Conservation (phyloP, 371 early-diverging fungal species). For the Apophysomyces variabilis region DNA sequence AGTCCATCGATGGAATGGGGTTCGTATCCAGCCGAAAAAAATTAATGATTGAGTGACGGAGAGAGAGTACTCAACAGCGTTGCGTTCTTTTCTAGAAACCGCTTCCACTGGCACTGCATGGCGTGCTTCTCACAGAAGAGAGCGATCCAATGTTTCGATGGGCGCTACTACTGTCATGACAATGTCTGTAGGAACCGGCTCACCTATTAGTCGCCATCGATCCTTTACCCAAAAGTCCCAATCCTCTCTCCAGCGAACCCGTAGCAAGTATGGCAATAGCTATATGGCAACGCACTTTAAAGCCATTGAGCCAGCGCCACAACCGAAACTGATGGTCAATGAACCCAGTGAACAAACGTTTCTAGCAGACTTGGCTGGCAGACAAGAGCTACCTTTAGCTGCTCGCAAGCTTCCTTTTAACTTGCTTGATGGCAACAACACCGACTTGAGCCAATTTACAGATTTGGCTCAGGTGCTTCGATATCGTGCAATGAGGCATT, state of each 20-base stretch:
- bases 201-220: neutral
- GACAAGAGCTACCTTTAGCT: slow-evolving; percentile 39
- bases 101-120: slow-evolving; percentile 13
- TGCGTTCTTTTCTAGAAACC: slow-evolving; percentile 14
- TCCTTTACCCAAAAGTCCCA: slow-evolving; percentile 13
- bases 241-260: slow-evolving; percentile 17
- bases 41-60: too few relatives aligned
- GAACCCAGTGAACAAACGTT: slow-evolving; percentile 8
- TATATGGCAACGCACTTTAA: slow-evolving; percentile 35
- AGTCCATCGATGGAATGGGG: slow-evolving; percentile 1
- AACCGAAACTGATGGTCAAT: slow-evolving; percentile 16
- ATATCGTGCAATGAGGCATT: slow-evolving; percentile 48
- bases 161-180: slow-evolving; percentile 18
- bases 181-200: neutral
- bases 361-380: slow-evolving; percentile 35
- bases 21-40: neutral
- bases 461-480: slow-evolving; percentile 60
- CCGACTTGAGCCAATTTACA: slow-evolving; percentile 42
- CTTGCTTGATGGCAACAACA: slow-evolving; percentile 28
- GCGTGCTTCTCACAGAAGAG: slow-evolving; percentile 21
- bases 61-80: too few relatives aligned
- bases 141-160: slow-evolving; percentile 34
- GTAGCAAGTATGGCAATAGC: slow-evolving; percentile 31
- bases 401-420: slow-evolving; percentile 39
- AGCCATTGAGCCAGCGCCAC: slow-evolving; percentile 31